These are phyloP conservation scores for Fragaria iinumae DNA, from an alignment of 306 rosid species.

Conservation along the genomic window DNA sequence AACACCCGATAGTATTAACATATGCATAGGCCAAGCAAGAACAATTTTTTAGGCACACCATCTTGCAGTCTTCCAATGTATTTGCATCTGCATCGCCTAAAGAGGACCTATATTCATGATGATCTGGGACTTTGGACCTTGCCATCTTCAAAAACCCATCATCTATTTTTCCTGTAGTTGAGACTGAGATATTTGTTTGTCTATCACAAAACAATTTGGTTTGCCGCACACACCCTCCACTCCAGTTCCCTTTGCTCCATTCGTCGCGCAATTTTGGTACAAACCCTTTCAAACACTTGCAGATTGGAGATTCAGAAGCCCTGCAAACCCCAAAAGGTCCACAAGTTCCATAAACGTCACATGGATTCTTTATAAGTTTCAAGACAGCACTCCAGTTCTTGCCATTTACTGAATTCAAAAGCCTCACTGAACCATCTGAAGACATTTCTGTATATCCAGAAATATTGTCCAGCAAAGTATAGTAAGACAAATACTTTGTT, in stretches of 20 bases:
- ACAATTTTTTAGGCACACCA: neutral
- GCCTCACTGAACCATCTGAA: constrained; percentile 26
- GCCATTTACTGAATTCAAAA: neutral
- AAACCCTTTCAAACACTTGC: neutral
- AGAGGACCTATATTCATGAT: neutral
- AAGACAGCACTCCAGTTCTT: constrained; percentile 2
- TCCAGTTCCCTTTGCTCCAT: neutral
- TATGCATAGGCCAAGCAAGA: neutral
- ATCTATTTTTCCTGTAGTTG: neutral
- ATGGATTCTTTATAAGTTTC: neutral
- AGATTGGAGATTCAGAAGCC: neutral
- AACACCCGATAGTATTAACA: neutral
- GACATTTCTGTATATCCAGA: constrained; percentile 14
- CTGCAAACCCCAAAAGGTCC: neutral
- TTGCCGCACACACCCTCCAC: neutral
- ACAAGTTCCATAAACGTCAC: constrained; percentile 20
- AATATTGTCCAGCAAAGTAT: neutral
- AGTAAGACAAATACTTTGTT: constrained; percentile 26
- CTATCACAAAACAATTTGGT: neutral
- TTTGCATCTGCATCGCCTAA: too few species aligned
- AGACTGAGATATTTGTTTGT: neutral
- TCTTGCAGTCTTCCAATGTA: neutral
- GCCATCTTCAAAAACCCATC: neutral
- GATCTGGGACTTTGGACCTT: constrained; percentile 21
- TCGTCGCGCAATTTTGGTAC: neutral